Conservation (phyloP, 2,329 filamentous ascomycete genomes). For the Beauveria sp. region DNA sequence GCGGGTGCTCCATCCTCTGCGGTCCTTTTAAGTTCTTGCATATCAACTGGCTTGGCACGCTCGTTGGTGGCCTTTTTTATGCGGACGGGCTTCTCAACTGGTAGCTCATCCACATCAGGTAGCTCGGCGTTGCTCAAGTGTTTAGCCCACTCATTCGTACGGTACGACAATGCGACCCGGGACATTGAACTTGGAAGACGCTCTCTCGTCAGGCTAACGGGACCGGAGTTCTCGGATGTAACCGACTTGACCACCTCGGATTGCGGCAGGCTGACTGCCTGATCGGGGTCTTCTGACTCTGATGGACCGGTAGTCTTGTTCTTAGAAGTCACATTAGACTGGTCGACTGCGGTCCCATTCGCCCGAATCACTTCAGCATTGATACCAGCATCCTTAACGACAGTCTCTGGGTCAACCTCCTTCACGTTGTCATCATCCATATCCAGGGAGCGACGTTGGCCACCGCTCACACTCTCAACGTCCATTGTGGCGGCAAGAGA, state of each 20-base stretch:
- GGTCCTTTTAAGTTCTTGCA: conserved; percentile 59
- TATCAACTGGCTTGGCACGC: conserved; percentile 50
- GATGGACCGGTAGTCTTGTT: neutral
- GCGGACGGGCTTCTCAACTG: conserved; percentile 32
- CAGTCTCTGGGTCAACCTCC: neutral
- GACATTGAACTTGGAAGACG: conserved; percentile 65
- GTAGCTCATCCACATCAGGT: conserved; percentile 57
- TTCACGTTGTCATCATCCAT: neutral
- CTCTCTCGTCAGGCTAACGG: conserved; percentile 47
- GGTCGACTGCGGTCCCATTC: neutral
- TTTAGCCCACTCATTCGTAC: conserved; percentile 95
- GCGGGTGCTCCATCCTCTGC: conserved; percentile 41
- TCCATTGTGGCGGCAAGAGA: conserved; percentile 55
- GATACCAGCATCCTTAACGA: neutral
- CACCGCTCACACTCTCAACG: conserved; percentile 37
- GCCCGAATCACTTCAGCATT: neutral
- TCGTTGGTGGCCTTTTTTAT: conserved; percentile 32
- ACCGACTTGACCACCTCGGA: conserved; percentile 33
- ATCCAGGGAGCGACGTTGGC: conserved; percentile 23
- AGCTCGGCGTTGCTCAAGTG: conserved; percentile 71
- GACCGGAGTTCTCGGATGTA: conserved; percentile 34
- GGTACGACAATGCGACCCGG: conserved; percentile 70
- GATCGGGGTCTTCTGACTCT: neutral
- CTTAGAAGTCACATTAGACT: neutral
- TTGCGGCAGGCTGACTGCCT: neutral